phyloP scores from a whole-genome alignment of 192 early-diverging fungal genomes.

The Coemansia sp. region DNA sequence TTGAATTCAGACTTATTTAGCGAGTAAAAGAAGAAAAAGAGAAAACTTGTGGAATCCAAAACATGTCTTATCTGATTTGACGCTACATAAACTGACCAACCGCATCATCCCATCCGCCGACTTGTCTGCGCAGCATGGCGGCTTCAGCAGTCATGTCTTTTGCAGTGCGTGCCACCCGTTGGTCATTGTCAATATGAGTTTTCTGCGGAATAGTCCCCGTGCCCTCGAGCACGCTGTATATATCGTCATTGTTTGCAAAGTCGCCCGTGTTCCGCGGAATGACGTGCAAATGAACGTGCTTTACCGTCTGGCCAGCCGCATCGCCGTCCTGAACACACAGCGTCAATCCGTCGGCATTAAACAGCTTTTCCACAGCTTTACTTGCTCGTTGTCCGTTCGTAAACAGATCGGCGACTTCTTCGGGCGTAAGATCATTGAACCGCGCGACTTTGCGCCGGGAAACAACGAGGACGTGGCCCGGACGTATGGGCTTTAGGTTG shows the following conservation, averaged over 20 bases:
- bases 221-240: conserved; percentile 75
- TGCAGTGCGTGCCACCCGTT: conserved; percentile 65
- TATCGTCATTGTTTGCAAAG: conserved; percentile 83
- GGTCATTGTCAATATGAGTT: conserved; percentile 63
- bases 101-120: conserved; percentile 18
- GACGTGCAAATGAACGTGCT: conserved; percentile 90
- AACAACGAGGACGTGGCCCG: conserved; percentile 79
- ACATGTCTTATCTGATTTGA: conserved; percentile 7
- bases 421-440: conserved; percentile 72
- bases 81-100: not conserved
- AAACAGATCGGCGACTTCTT: conserved; percentile 84
- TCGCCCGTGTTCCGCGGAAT: conserved; percentile 82
- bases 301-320: conserved; percentile 76
- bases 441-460: conserved; percentile 68
- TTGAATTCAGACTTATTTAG: not conserved
- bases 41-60: not conserved
- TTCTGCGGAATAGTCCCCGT: conserved; percentile 24
- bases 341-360: conserved; percentile 69
- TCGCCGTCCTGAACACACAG: conserved; percentile 79
- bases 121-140: conserved; percentile 24
- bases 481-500: conserved; percentile 88
- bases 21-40: not conserved
- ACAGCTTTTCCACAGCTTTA: conserved; percentile 71
- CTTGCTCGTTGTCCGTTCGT: conserved; percentile 76
- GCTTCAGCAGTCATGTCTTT: conserved; percentile 75